Percentiles rank a stretch among this genome's conserved stretches.
Evolutionary conservation across 176 grass and related monocot species (phyloP).

Genomic region (Coix lacrymajobi): DNA sequence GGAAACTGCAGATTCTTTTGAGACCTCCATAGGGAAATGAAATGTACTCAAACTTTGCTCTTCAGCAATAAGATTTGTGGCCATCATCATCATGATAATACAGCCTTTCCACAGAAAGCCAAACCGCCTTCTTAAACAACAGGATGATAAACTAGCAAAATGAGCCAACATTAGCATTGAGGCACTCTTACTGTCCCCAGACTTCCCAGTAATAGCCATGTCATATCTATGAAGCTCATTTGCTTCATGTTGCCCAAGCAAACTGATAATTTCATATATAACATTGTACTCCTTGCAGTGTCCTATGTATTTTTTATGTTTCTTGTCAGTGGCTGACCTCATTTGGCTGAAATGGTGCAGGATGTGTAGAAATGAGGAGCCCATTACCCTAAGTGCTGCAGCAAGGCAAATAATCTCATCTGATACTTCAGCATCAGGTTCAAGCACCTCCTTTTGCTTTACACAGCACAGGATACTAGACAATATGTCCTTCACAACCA

Average conservation of each 20-base stretch:
- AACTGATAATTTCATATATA: constrained; percentile 6
- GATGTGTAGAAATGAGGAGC: constrained; percentile 24
- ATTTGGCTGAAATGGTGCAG: constrained; percentile 1
- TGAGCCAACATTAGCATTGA: constrained; percentile 40
- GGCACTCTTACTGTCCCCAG: neutral
- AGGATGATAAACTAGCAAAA: constrained; percentile 45
- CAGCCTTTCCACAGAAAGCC: constrained; percentile 51
- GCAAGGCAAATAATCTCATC: constrained; percentile 43
- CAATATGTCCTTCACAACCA: constrained; percentile 24
- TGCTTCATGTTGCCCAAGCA: constrained; percentile 25
- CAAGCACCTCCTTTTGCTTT: constrained; percentile 7
- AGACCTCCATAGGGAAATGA: constrained; percentile 1
- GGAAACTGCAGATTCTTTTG: constrained; percentile 2
- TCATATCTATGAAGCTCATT: constrained; percentile 26
- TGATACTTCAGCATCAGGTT: constrained; percentile 11
- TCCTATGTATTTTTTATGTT: neutral
- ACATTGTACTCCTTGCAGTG: neutral
- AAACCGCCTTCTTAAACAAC: constrained; percentile 44
- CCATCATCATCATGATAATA: constrained; percentile 59
- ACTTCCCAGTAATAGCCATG: constrained; percentile 4
- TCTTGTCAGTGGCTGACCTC: neutral
- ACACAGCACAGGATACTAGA: constrained; percentile 8
- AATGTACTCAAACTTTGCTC: constrained; percentile 12
- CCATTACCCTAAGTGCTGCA: constrained; percentile 38
- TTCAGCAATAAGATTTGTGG: constrained; percentile 55